Evolutionary conservation across 2,329 filamentous ascomycete species (phyloP), one percentile per base, ranked within the genome.

Genomic region (Penicillium sp.): DNA sequence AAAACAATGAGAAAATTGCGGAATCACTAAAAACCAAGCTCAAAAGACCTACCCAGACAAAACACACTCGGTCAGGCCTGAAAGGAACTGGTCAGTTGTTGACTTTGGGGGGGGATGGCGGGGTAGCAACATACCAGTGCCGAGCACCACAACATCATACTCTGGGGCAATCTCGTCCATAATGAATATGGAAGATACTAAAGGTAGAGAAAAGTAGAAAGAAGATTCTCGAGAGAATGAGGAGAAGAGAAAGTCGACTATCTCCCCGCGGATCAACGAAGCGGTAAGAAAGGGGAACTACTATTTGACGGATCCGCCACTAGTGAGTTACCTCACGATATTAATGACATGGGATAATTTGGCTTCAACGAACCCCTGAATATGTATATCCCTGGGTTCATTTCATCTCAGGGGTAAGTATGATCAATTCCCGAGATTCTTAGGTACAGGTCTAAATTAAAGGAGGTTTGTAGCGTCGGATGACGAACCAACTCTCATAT

Each of bases 81-180:
- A 58, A 61, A 53, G 48, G 45, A 47, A 45, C 32, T 47, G 37
- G 65, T 71, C 55, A 67, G 64, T 39, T 26, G 7, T 39, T 39
- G 22, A 26, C 37, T 26, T 39, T 24, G 21, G 21, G 21, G 3
- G 32, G 39, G 55, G 59, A 60, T 60, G 57, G 66, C 63, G 64
- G 64, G 66, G 66, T 70, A 66, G 60, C 31, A 45, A 74, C 81
- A 68, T 78, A 95, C 89, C 90, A 72, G 93, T 98, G 80, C 93
- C 93, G 71, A 98, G 83, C 70, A 98, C 93, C 70, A 98, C 83
- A 73, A 96, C 88, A 81, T 98, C 93, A 81, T 98, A 98, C 75
- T 96, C 90, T 69, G 88, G 87, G 62, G 90, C 88, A 69, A 98
- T 95, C 75, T 97, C 93, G 70, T 97, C 93, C 93, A 97, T 97